Conservation (phyloP, 371 early-diverging fungal genomes). For the Catenaria anguillulae region DNA sequence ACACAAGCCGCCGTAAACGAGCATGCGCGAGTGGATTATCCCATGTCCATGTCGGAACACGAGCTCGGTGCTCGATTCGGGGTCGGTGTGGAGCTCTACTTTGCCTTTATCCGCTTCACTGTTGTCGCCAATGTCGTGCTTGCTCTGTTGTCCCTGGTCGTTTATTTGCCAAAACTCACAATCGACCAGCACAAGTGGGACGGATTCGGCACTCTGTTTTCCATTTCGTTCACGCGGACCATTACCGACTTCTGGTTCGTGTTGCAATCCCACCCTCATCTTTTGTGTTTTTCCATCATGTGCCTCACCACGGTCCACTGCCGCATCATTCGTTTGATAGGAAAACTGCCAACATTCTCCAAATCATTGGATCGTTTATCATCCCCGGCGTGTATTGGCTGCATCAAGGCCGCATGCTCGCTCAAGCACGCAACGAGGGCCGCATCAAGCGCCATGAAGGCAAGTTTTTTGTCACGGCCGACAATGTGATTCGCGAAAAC, state of each 20-base stretch:
- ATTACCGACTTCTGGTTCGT: background rate
- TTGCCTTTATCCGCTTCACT: background rate
- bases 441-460: background rate
- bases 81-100: background rate
- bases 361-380: background rate
- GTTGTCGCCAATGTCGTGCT: background rate
- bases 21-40: too few relatives aligned
- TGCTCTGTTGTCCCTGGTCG: background rate
- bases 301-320: background rate
- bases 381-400: background rate
- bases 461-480: background rate
- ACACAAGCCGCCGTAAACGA: background rate
- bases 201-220: background rate
- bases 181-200: background rate
- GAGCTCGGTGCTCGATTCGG: background rate
- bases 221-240: background rate
- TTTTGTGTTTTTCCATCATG: background rate
- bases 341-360: background rate
- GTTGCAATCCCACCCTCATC: background rate
- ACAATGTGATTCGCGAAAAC: background rate
- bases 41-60: too few relatives aligned
- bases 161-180: too few relatives aligned
- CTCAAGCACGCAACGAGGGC: background rate
- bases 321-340: background rate
- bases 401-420: background rate